Evolutionary conservation across 805 yeast species (phyloP), one percentile per base, ranked within the genome.

Genomic region (Saccharomycopsis selenospora): DNA sequence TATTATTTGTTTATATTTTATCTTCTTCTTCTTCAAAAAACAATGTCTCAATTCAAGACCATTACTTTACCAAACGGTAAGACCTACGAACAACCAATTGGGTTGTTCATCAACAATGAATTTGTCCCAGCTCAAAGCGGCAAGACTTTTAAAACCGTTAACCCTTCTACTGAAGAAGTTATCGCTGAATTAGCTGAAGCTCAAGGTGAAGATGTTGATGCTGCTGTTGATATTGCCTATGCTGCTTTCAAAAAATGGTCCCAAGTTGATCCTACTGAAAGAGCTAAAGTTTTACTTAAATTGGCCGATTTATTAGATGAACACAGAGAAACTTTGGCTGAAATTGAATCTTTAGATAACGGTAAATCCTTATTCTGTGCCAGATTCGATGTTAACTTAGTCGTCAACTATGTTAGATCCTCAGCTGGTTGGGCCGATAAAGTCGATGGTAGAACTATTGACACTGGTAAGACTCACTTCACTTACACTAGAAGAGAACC

Each of bases 341-440:
- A 78, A 40, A 83, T 90, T 60, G 97, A 90, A 69, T 73, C 95
- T 20, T 70, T 83, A 61, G 96, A 90, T 66, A 86, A 88, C 62
- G 97, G 97, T 67, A 90, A 89, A 70, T 81, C 95, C 36, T 69
- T 84, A 57, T 61, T 66, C 43, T 76, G 80, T 63, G 78, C 95
- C 23, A 69, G 76, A 56, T 88, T 86, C 52, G 96, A 89, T 63
- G 82, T 90, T 50, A 80, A 72, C 36, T 74, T 84, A 54, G 77
- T 82, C 45, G 75, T 82, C 41, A 74, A 74, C 56, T 84, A 82
- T 64, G 68, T 87, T 65, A 79, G 91, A 69, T 82, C 89, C 56
- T 82, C 86, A 65, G 96, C 90, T 50, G 96, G 96, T 55, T 86
- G 80, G 79, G 87, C 95, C 60, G 96, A 88, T 69, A 89, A 90